phyloP scores from a whole-genome alignment of 2,329 filamentous ascomycete species.

The Exophiala oligosperma region DNA sequence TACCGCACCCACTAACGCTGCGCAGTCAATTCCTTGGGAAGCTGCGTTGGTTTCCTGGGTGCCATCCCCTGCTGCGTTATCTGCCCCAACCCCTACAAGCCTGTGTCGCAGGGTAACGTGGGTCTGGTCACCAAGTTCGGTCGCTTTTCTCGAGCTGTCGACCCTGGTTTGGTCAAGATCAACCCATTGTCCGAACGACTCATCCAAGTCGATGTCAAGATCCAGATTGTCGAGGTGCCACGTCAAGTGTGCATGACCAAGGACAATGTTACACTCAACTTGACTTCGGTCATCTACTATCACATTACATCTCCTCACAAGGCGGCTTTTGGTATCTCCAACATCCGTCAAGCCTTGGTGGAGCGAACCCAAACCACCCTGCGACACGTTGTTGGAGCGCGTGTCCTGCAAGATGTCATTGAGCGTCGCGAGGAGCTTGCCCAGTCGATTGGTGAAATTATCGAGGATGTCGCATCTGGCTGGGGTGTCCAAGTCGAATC shows the following conservation, averaged over 20 bases:
- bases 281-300: conserved; percentile 99
- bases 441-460: conserved; percentile 92
- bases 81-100: conserved; percentile 96
- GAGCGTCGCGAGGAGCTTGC: conserved; percentile 97
- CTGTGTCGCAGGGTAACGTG: conserved; percentile 88
- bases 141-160: conserved; percentile 88
- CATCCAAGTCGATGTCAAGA: conserved; percentile 96
- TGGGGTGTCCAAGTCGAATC: conserved; percentile 97
- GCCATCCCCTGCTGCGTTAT: conserved; percentile 88
- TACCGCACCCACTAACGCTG: conserved; percentile 9
- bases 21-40: conserved; percentile 71
- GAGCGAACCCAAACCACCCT: conserved; percentile 98
- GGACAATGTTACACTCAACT: conserved; percentile 91
- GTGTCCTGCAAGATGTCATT: conserved; percentile 95
- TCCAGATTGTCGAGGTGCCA: conserved; percentile 94
- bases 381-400: conserved; percentile 92
- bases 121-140: conserved; percentile 96
- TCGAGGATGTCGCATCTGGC: conserved; percentile 87
- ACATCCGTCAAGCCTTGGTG: conserved; percentile 91
- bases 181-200: conserved; percentile 91
- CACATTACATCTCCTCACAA: conserved; percentile 95
- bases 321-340: conserved; percentile 92
- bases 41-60: conserved; percentile 73
- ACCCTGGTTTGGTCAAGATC: conserved; percentile 95
- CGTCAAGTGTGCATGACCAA: conserved; percentile 99